These are phyloP conservation scores for Yamadazyma tumulicola DNA, from an alignment of 805 yeast genomes.

Conservation along the genomic window DNA sequence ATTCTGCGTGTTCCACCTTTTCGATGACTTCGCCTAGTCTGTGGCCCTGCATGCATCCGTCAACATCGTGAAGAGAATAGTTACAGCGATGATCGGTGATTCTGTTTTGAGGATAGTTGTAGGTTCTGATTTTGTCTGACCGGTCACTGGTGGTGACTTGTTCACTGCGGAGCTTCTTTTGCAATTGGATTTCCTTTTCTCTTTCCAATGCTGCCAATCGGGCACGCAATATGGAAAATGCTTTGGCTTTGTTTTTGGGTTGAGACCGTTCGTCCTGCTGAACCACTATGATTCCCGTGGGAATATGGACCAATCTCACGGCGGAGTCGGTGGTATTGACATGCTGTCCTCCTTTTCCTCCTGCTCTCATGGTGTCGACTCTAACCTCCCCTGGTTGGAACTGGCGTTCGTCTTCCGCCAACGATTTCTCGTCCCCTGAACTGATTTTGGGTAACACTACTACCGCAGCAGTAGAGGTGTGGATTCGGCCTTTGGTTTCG, in stretches of 20 bases:
- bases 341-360: constrained; percentile 98
- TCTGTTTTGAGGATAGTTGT: constrained; percentile 88
- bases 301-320: constrained; percentile 85
- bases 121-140: constrained; percentile 89
- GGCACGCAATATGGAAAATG: constrained; percentile 76
- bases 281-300: constrained; percentile 82
- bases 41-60: constrained; percentile 37
- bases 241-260: constrained; percentile 90
- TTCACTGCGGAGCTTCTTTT: constrained; percentile 63
- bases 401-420: constrained; percentile 54
- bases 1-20: constrained; percentile 34
- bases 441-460: constrained; percentile 84
- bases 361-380: constrained; percentile 94
- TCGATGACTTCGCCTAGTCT: constrained; percentile 34
- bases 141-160: constrained; percentile 90
- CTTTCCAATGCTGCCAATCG: constrained; percentile 80
- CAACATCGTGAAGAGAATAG: constrained; percentile 67
- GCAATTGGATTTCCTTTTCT: constrained; percentile 58
- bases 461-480: constrained; percentile 95
- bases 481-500: constrained; percentile 89
- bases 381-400: constrained; percentile 86
- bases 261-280: constrained; percentile 97
- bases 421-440: constrained; percentile 47
- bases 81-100: constrained; percentile 94
- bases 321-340: constrained; percentile 98